Conservation (phyloP, 2,329 filamentous ascomycete species). For the Aspergillus caelatus region DNA sequence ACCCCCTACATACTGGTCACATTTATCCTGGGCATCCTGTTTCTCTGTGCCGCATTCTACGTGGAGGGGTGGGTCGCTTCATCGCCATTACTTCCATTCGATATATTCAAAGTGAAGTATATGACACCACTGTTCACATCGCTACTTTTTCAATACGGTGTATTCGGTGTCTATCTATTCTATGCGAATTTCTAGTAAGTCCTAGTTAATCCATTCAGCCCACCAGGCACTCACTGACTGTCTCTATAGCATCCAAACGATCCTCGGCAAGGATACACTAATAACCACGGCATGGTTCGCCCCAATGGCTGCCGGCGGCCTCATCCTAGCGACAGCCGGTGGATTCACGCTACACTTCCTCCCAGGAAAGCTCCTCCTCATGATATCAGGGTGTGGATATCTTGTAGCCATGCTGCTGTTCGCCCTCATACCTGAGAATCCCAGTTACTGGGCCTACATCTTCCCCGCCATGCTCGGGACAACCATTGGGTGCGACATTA, state of each 20-base stretch:
- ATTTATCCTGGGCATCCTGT: background rate
- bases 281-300: background rate
- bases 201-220: background rate
- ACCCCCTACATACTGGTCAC: slow-evolving; percentile 13
- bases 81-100: slow-evolving; percentile 3
- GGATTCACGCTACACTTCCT: background rate
- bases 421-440: slow-evolving; percentile 11
- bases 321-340: background rate
- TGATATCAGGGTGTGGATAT: slow-evolving; percentile 2
- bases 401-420: slow-evolving; percentile 9
- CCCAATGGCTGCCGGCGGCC: background rate
- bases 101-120: slow-evolving; percentile 16
- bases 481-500: slow-evolving; percentile 10
- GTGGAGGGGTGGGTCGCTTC: slow-evolving; percentile 9
- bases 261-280: background rate
- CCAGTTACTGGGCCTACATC: slow-evolving; percentile 13
- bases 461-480: slow-evolving; percentile 14
- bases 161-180: slow-evolving; percentile 14
- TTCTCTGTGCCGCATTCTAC: slow-evolving; percentile 10
- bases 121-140: slow-evolving; percentile 11
- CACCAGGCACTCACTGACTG: background rate
- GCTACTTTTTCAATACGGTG: slow-evolving; percentile 10
- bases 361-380: background rate
- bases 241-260: background rate
- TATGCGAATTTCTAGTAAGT: slow-evolving; percentile 15